A percentile compares a stretch with the other conserved stretches of the same genome.
Conservation (phyloP, 2,329 filamentous ascomycete genomes). For the Xylaria polymorpha region DNA sequence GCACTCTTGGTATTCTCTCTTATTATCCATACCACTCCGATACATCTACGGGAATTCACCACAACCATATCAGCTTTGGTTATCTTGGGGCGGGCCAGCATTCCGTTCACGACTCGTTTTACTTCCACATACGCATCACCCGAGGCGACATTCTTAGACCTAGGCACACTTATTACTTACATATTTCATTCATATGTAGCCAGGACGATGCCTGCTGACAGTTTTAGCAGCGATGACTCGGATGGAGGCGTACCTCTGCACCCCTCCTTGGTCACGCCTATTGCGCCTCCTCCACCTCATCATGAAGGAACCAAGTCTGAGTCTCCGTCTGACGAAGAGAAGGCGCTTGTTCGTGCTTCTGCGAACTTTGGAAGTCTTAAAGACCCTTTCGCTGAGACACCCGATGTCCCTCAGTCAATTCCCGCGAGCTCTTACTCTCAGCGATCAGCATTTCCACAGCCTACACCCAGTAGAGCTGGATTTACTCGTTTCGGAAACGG, state of each 20-base stretch:
- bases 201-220: constrained; percentile 35
- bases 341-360: constrained; percentile 43
- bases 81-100: not conserved
- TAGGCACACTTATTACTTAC: not conserved
- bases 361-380: constrained; percentile 35
- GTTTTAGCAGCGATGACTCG: constrained; percentile 36
- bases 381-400: constrained; percentile 37
- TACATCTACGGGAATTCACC: not conserved
- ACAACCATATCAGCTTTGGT: not conserved
- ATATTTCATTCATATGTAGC: not conserved
- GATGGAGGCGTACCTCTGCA: constrained; percentile 41
- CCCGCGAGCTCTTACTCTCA: constrained; percentile 30
- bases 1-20: not conserved
- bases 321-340: constrained; percentile 40
- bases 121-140: not conserved
- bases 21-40: not conserved
- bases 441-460: constrained; percentile 17
- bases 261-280: constrained; percentile 29
- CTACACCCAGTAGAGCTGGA: constrained; percentile 29
- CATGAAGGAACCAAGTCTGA: constrained; percentile 21
- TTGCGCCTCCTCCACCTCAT: not conserved
- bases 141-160: constrained; percentile 1
- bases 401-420: constrained; percentile 36
- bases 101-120: not conserved
- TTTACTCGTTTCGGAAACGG: constrained; percentile 14